Percentiles rank a stretch among this genome's conserved stretches.
Conservation (phyloP, 495 filamentous ascomycete species). For the Penicilliopsis zonata region DNA sequence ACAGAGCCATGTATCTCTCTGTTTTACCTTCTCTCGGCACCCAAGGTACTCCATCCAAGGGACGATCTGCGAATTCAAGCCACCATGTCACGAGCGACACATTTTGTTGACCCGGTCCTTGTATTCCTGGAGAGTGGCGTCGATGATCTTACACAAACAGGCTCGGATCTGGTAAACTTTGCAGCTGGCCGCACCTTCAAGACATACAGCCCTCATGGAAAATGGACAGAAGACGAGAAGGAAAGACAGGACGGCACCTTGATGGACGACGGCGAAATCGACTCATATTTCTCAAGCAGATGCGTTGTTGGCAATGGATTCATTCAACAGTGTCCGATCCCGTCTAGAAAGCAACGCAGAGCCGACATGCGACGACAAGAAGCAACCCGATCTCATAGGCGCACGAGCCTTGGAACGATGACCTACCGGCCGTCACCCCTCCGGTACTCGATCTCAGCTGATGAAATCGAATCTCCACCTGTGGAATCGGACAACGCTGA, state of each 20-base stretch:
- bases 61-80: conserved; percentile 5
- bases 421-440: conserved; percentile 2
- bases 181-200: conserved; percentile 9
- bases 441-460: neutral
- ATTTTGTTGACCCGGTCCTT: conserved; percentile 17
- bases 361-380: neutral
- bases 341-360: no score
- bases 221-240: conserved; percentile 7
- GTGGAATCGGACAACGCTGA: neutral
- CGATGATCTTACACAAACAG: conserved; percentile 1
- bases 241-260: neutral
- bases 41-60: conserved; percentile 5
- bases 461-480: conserved; percentile 1
- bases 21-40: conserved; percentile 9
- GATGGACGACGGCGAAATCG: conserved; percentile 1
- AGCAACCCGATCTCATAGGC: neutral
- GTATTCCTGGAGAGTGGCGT: conserved; percentile 3
- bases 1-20: conserved; percentile 22
- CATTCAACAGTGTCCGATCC: conserved; percentile 1
- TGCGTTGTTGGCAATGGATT: conserved; percentile 12
- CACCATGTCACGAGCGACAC: conserved; percentile 7
- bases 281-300: neutral
- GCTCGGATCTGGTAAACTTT: conserved; percentile 7
- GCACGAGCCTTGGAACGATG: neutral
- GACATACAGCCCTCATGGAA: conserved; percentile 17